A percentile compares a stretch with the other conserved stretches of the same genome.
Conservation (phyloP, 192 early-diverging fungal species). For the Geosiphon pyriformis region DNA sequence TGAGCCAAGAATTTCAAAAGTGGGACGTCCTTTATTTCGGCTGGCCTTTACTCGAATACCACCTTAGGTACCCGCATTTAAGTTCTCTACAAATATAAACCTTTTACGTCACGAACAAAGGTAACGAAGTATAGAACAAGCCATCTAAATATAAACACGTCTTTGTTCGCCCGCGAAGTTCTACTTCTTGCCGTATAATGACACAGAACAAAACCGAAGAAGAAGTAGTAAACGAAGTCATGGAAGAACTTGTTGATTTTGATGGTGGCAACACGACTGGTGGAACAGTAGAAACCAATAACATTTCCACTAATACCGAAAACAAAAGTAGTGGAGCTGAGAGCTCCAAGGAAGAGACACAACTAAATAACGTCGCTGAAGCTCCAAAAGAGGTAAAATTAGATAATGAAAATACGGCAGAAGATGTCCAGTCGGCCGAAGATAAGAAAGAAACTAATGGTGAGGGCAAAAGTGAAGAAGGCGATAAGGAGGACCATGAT, state of each 20-base stretch:
- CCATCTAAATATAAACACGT: too few species aligned
- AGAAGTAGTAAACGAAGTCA: constrained; percentile 6
- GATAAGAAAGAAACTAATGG: not conserved
- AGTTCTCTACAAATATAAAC: too few species aligned
- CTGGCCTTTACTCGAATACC: too few species aligned
- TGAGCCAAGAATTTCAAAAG: too few species aligned
- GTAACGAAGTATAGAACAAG: too few species aligned
- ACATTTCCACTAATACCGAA: not conserved
- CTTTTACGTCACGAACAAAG: too few species aligned
- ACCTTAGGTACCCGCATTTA: too few species aligned
- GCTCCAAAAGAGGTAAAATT: not conserved
- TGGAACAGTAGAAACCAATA: not conserved
- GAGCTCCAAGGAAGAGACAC: not conserved
- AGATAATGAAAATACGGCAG: not conserved
- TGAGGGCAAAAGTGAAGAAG: not conserved
- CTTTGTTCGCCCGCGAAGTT: too few species aligned
- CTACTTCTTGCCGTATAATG: not conserved
- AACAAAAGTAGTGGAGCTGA: not conserved
- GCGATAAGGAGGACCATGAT: constrained; percentile 6
- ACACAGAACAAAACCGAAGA: constrained; percentile 10
- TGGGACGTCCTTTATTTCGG: too few species aligned
- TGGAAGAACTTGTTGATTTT: not conserved
- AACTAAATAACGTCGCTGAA: not conserved
- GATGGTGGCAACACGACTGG: not conserved
- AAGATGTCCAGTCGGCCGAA: not conserved